Evolutionary conservation across 2,329 filamentous ascomycete genomes (phyloP), one percentile per base, ranked within the genome.

Genomic region (Aspergillus glaucus): DNA sequence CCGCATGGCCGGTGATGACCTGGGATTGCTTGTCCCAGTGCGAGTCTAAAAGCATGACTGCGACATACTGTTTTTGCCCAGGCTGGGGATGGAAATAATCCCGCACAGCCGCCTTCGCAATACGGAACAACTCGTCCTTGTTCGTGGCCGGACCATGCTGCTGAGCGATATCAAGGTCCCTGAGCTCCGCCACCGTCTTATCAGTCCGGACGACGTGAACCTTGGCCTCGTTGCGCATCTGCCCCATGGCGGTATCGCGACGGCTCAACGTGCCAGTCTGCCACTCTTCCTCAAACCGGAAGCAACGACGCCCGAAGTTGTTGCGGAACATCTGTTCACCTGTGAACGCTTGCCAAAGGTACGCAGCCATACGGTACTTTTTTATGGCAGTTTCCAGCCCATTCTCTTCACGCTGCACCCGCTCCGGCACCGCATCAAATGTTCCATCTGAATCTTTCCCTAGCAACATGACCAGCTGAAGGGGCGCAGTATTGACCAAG

Each of bases 321-420:
- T 95, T 87, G 54, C 89, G 84, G 66, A 82, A 86, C 92, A 97
- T 97, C 66, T 97, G 91, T 67, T 98, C 93, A 6, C 88, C 89
- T 0, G 92, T 97, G 62, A 95, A 97, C 6, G 91, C 89, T 66
- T 98, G 93, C 91, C 93, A 97, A 12, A 97, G 76, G 65, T 97
- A 96, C 21, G 89, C 92, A 15, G 90, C 86, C 87, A 95, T 96
- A 54, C 91, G 82, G 65, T 93, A 96, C 66, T 98, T 98, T 61
- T 81, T 82, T 45, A 95, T 79, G 0, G 93, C 93, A 6, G 81
- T 82, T 9, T 91, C 85, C 32, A 97, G 65, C 1, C 79, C 80
- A 67, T 95, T 95, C 15, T 88, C 91, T 75, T 95, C 91, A 57
- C 79, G 83, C 66, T 87, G 82, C 48, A 80, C 74, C 44, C 87